Conservation (phyloP, 225 moss, liverwort and hornwort species). For the Antitrichia curtipendula region DNA sequence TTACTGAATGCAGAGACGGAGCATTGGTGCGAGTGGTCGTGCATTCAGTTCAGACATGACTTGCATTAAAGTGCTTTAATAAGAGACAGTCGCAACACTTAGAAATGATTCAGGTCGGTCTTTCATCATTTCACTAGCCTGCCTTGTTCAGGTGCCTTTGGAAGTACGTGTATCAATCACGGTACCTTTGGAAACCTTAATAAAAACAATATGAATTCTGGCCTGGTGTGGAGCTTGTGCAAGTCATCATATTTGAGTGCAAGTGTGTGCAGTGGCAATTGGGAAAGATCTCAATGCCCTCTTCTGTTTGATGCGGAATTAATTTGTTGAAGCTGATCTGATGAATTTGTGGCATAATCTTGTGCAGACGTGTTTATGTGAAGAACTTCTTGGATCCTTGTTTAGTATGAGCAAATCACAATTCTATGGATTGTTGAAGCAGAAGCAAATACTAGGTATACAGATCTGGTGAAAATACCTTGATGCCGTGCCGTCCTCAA, state of each 20-base stretch:
- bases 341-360: not conserved
- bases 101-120: not conserved
- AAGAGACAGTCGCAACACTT: not conserved
- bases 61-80: not conserved
- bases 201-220: no score
- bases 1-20: not conserved
- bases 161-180: not conserved
- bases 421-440: not conserved
- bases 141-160: not conserved
- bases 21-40: not conserved
- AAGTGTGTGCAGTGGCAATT: not conserved
- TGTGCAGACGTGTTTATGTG: constrained; percentile 47
- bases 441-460: not conserved
- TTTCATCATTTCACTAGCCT: not conserved
- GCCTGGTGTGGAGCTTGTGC: not conserved
- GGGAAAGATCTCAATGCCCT: not conserved
- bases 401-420: constrained; percentile 11
- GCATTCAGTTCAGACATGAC: not conserved
- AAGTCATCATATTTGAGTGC: not conserved
- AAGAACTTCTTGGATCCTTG: constrained; percentile 43
- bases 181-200: not conserved
- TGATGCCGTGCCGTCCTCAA: no score
- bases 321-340: not conserved
- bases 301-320: not conserved
- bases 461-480: not conserved